Conservation (phyloP, 1,284 basidiomycete genomes). For the Pyrrhoderma noxium region DNA sequence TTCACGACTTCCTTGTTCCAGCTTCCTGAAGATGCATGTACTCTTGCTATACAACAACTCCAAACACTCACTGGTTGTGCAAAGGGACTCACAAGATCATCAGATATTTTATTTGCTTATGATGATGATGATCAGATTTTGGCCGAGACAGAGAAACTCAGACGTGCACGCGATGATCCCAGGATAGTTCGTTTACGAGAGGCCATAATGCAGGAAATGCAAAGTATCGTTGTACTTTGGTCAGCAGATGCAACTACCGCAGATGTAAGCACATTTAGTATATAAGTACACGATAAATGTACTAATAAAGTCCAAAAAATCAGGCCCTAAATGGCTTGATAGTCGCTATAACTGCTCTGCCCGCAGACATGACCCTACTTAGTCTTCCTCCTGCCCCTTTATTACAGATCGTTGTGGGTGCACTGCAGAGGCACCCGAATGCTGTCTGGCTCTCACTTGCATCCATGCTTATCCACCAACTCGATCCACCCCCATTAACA, state of each 20-base stretch:
- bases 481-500: slow-evolving; percentile 61
- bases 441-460: slow-evolving; percentile 81
- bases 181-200: slow-evolving; percentile 58
- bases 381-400: slow-evolving; percentile 75
- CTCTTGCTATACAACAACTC: slow-evolving; percentile 57
- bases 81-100: slow-evolving; percentile 72
- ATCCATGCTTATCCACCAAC: slow-evolving; percentile 68
- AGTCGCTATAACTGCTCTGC: slow-evolving; percentile 72
- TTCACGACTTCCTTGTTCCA: slow-evolving; percentile 26
- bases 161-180: slow-evolving; percentile 55
- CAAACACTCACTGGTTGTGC: slow-evolving; percentile 77
- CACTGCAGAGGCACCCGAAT: slow-evolving; percentile 65
- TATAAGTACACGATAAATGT: not conserved
- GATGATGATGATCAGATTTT: slow-evolving; percentile 48
- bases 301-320: not conserved
- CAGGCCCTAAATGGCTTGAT: slow-evolving; percentile 75
- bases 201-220: slow-evolving; percentile 52
- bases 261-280: slow-evolving; percentile 45
- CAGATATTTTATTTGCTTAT: slow-evolving; percentile 59
- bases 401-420: slow-evolving; percentile 69
- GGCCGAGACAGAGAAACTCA: slow-evolving; percentile 46
- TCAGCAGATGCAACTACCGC: slow-evolving; percentile 70
- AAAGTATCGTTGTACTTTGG: slow-evolving; percentile 62
- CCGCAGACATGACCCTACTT: slow-evolving; percentile 65
- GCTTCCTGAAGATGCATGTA: slow-evolving; percentile 62